A percentile compares a stretch with the other conserved stretches of the same genome.
phyloP scores from a whole-genome alignment of 2,329 filamentous ascomycete species.

The Diaporthe aspalathi region DNA sequence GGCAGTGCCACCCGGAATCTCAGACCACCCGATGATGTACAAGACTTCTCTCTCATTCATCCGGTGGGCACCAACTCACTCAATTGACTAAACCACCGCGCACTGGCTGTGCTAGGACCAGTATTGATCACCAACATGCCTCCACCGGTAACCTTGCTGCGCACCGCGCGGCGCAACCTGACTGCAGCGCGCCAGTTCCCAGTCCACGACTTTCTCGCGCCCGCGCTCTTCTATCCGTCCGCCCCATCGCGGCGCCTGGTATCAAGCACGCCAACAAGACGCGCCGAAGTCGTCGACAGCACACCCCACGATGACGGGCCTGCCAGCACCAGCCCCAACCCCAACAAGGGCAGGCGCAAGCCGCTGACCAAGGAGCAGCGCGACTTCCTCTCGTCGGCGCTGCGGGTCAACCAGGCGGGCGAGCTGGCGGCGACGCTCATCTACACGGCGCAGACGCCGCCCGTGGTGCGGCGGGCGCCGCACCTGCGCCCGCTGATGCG shows the following conservation, averaged over 20 bases:
- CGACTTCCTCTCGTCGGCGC: slow-evolving; percentile 78
- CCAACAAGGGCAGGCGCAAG: slow-evolving; percentile 57
- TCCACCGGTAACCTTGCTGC: slow-evolving; percentile 40
- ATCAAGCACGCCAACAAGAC: slow-evolving; percentile 37
- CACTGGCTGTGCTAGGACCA: neutral
- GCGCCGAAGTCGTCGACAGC: slow-evolving; percentile 37
- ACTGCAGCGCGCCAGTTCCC: slow-evolving; percentile 40
- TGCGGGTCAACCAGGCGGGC: slow-evolving; percentile 97
- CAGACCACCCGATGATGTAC: slow-evolving; percentile 36
- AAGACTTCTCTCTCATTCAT: neutral
- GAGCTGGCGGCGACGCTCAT: slow-evolving; percentile 97
- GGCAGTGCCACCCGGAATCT: slow-evolving; percentile 17
- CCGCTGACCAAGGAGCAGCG: slow-evolving; percentile 77
- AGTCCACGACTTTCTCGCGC: slow-evolving; percentile 53
- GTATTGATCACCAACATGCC: slow-evolving; percentile 41
- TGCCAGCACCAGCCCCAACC: slow-evolving; percentile 44
- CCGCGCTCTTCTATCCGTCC: slow-evolving; percentile 47
- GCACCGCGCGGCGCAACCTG: slow-evolving; percentile 41
- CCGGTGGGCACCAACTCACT: neutral
- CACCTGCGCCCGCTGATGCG: slow-evolving; percentile 91
- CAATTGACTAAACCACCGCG: neutral
- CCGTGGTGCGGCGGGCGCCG: slow-evolving; percentile 82
- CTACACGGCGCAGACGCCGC: slow-evolving; percentile 88
- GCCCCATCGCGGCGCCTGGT: slow-evolving; percentile 39
- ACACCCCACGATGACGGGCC: slow-evolving; percentile 37